Percentiles rank a stretch among this genome's conserved stretches.
Conservation (phyloP, 352 stramenopile genomes). For the Phytophthora vignae region DNA sequence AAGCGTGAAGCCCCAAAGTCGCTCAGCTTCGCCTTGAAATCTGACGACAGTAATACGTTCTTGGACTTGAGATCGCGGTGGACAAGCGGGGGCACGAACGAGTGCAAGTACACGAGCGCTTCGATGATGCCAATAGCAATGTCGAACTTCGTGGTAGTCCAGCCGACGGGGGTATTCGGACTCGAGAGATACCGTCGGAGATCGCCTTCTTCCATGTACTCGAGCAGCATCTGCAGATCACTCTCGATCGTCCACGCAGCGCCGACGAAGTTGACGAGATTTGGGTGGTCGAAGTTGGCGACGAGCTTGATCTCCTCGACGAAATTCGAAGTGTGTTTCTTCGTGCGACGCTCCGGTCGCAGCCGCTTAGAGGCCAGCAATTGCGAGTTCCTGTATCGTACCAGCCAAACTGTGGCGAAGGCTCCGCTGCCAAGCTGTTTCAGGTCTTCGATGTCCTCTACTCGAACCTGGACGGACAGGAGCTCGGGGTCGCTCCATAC, state of each 20-base stretch:
- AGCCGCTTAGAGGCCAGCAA: conserved; percentile 42
- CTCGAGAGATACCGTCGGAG: conserved; percentile 36
- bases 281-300: conserved; percentile 51
- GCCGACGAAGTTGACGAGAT: conserved; percentile 53
- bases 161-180: conserved; percentile 2
- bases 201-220: conserved; percentile 59
- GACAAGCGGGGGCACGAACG: conserved; percentile 38
- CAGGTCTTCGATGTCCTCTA: conserved; percentile 41
- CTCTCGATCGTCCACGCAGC: conserved; percentile 52
- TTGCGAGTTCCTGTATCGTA: conserved; percentile 33
- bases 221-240: conserved; percentile 52
- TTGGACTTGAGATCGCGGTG: conserved; percentile 59
- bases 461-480: conserved; percentile 34
- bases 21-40: conserved; percentile 47
- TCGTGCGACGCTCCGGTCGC: conserved; percentile 22
- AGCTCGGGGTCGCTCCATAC: conserved; percentile 42
- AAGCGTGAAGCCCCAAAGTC: conserved; percentile 56
- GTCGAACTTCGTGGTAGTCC: conserved; percentile 34
- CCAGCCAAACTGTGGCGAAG: conserved; percentile 42
- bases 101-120: conserved; percentile 54
- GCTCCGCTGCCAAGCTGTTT: conserved; percentile 34
- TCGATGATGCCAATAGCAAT: conserved; percentile 52
- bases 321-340: conserved; percentile 48
- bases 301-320: conserved; percentile 57
- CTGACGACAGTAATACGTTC: conserved; percentile 49